Evolutionary conservation across 768 basidiomycete species (phyloP), one percentile per base, ranked within the genome.

Genomic region (Boletus sp.): DNA sequence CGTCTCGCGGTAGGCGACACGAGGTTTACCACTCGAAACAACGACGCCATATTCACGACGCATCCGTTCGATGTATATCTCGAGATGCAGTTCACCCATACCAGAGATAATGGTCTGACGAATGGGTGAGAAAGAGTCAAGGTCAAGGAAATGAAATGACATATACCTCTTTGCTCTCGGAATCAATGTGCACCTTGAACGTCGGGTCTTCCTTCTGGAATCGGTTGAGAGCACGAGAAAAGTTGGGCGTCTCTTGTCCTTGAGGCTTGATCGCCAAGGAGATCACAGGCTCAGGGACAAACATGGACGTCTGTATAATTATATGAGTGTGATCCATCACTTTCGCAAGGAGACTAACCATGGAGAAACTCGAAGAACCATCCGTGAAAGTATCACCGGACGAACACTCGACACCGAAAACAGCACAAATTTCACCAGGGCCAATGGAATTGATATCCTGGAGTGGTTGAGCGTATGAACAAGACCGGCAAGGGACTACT

Each of bases 121-220:
- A 5, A 49, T 20, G n/a, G 41, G 52, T 48, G 20, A 58, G 55
- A 41, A 18, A 28, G n/a, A 47, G 15, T 3, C 52, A 42, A 28
- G 42, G 36, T 10, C 29, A 18, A 8, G 3, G 2, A 32, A 47
- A 50, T 17, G 35, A 30, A 30, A 50, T 18, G 47, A 2, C 4
- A 52, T 71, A 60, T 63, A 90, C 92, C 85, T 99, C 96, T 73
- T 96, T 94, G 68, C 89, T 92, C 69, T 97, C 95, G 29, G 80
- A 73, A 73, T 99, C 97, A 60, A 98, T 82, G 70, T 98, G 97
- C 2, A 99, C 97, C 50, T 89, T 86, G 86, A 99, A 99, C 0
- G 97, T 99, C 1, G 97, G 97, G 69, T 99, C 97, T 70, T 99
- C 97, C 74, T 94, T 95, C 74, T 96, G 90, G 86, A 99, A 99